These are phyloP conservation scores for Agroathelia rolfsii DNA, from an alignment of 1,284 basidiomycete species.

Conservation along the genomic window DNA sequence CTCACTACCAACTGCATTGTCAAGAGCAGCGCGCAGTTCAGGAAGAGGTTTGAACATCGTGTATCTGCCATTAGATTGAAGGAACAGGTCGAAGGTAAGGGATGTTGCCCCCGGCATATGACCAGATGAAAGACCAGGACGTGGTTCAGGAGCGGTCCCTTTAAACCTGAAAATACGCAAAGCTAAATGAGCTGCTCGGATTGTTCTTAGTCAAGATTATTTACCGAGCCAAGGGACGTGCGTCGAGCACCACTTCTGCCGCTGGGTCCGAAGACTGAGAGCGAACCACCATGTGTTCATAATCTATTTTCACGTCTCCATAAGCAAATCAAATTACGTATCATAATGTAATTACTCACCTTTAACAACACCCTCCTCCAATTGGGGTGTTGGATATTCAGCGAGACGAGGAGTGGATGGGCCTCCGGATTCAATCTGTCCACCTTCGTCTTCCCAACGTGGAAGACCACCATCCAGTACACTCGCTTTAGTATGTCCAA, in stretches of 20 bases:
- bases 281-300: conserved; percentile 78
- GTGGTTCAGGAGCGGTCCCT: conserved; percentile 83
- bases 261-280: conserved; percentile 33
- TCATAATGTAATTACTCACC: conserved; percentile 37
- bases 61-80: conserved; percentile 52
- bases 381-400: conserved; percentile 44
- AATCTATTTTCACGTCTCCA: conserved; percentile 40
- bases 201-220: conserved; percentile 14
- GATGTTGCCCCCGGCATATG: conserved; percentile 88
- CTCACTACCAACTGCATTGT: conserved; percentile 47
- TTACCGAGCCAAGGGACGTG: conserved; percentile 70
- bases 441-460: conserved; percentile 69
- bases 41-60: conserved; percentile 50
- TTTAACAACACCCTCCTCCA: conserved; percentile 43
- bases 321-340: conserved; percentile 13
- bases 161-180: conserved; percentile 42
- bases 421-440: conserved; percentile 46
- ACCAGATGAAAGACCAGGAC: conserved; percentile 80
- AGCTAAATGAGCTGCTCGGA: conserved; percentile 4
- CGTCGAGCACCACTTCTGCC: conserved; percentile 79
- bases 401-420: conserved; percentile 19
- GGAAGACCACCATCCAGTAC: conserved; percentile 87
- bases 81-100: conserved; percentile 76
- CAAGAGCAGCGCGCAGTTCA: conserved; percentile 53
- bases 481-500: conserved; percentile 78